Base-by-base conservation (phyloP, 2,329 filamentous ascomycete genomes). In the Alternaria infectoria region DNA sequence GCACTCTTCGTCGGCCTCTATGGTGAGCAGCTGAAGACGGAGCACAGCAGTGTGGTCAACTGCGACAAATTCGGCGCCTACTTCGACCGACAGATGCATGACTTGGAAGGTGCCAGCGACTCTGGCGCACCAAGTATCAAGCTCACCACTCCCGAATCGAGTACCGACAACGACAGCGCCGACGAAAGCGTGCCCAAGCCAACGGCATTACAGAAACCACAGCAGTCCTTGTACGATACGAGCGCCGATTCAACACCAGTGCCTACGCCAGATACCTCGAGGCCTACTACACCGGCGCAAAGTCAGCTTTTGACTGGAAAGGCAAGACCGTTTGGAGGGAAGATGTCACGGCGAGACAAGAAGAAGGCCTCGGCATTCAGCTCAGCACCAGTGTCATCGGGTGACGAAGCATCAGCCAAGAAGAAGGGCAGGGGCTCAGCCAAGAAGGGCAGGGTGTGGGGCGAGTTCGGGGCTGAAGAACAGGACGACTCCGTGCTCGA, bases 361-460 rank as follows among this genome's bases (percentile, higher is more conserved):
- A 92, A 93, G 76, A 88, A 87, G 61, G 87, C 86, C 21, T 83
- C 84, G 55, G 79, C 81, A 0, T 81, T 77, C 50, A 81, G 78
- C 44, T 87, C 89, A 1, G 87, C 87, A 3, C 87, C 88, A 15
- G 86, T 83, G 8, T 97, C 93, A 0, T 97, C 93, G 1, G 93
- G 94, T 1, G 96, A 98, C 72, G 96, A 98, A 73, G 86, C 85
- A 0, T 81, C 87, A 6, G 82, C 85, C 17, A 79, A 79, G 72
- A 85, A 86, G 68, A 89, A 88, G 73, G 80, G 79, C 49, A 92
- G 84, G 25, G 89, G 88, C 69, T 81, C 85, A 12, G 85, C 83
- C 9, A 98, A 98, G 84, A 94, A 93, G 79, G 93, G 93, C 72
- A 89, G 96, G 67, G 93, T 91, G 76, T 99, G 96, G 96, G 92